phyloP scores from a whole-genome alignment of 2,329 filamentous ascomycete genomes.

The Onygenales sp. region DNA sequence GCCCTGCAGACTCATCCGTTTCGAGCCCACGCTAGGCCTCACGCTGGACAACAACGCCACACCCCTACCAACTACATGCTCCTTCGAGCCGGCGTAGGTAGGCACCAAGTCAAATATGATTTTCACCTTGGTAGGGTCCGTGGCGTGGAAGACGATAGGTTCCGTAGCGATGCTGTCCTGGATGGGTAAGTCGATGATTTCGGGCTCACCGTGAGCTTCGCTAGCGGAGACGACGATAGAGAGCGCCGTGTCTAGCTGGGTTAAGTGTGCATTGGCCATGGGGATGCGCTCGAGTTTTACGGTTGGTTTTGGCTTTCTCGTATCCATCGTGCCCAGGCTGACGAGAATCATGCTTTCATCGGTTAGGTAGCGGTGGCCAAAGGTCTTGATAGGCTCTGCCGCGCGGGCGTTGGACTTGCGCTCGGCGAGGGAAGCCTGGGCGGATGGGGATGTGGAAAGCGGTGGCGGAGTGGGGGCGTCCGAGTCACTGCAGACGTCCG shows the following conservation, averaged over 20 bases:
- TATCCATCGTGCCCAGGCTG: constrained; percentile 90
- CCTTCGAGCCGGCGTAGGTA: constrained; percentile 75
- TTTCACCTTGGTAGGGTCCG: constrained; percentile 70
- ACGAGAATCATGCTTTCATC: constrained; percentile 84
- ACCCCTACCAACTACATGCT: constrained; percentile 77
- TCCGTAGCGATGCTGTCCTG: constrained; percentile 92
- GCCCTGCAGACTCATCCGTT: constrained; percentile 84
- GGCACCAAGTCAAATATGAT: constrained; percentile 90
- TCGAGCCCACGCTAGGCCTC: constrained; percentile 70
- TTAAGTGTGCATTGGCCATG: constrained; percentile 76
- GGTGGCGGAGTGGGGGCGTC: constrained; percentile 23
- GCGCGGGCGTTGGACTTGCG: constrained; percentile 39
- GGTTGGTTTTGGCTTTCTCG: constrained; percentile 67
- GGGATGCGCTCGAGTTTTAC: constrained; percentile 85
- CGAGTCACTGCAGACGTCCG: constrained; percentile 15
- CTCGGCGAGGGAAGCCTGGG: constrained; percentile 32
- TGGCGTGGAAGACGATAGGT: constrained; percentile 79
- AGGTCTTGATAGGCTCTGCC: constrained; percentile 80
- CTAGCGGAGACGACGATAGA: constrained; percentile 83
- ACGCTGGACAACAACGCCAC: constrained; percentile 82
- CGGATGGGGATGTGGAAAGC: constrained; percentile 25
- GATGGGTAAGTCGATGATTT: constrained; percentile 82
- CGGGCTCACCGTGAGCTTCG: constrained; percentile 76
- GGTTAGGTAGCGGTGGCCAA: constrained; percentile 89
- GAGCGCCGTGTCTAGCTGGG: constrained; percentile 86